Percentiles rank a stretch among this genome's conserved stretches.
Conservation (phyloP, 176 grass and related monocot genomes). For the Rhynchospora tenuis region DNA sequence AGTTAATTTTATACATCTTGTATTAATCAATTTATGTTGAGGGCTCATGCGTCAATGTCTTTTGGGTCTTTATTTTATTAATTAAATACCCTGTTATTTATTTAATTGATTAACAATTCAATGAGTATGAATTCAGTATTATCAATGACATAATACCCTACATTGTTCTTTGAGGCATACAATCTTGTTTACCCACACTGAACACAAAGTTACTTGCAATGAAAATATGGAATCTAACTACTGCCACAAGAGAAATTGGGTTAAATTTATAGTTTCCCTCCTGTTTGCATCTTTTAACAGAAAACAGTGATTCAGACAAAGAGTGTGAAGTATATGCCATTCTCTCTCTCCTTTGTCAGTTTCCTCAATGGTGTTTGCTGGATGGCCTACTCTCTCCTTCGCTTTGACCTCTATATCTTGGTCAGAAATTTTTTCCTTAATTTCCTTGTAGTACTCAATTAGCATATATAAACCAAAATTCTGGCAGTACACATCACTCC, state of each 20-base stretch:
- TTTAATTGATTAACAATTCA: not conserved
- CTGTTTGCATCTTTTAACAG: constrained; percentile 30
- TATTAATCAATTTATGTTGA: not conserved
- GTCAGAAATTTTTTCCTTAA: constrained; percentile 25
- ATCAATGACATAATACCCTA: not conserved
- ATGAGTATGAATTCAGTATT: not conserved
- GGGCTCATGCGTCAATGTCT: not conserved
- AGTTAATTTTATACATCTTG: not conserved
- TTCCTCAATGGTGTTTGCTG: constrained; percentile 61
- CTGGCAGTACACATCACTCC: not conserved
- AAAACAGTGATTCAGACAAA: constrained; percentile 48
- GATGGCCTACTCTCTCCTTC: constrained; percentile 68
- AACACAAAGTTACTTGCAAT: not conserved
- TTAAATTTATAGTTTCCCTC: not conserved
- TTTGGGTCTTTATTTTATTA: not conserved
- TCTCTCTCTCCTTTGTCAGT: constrained; percentile 39
- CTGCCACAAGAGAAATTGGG: not conserved
- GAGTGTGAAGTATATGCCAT: constrained; percentile 76
- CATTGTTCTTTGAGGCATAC: not conserved
- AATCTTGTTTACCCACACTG: not conserved
- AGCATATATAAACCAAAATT: not conserved
- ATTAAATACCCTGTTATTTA: not conserved
- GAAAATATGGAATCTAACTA: not conserved
- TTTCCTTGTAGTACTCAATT: not conserved
- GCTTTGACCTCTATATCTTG: constrained; percentile 55